These are phyloP conservation scores for Coniochaeta hoffmannii DNA, from an alignment of 2,329 filamentous ascomycete genomes.

Conservation along the genomic window DNA sequence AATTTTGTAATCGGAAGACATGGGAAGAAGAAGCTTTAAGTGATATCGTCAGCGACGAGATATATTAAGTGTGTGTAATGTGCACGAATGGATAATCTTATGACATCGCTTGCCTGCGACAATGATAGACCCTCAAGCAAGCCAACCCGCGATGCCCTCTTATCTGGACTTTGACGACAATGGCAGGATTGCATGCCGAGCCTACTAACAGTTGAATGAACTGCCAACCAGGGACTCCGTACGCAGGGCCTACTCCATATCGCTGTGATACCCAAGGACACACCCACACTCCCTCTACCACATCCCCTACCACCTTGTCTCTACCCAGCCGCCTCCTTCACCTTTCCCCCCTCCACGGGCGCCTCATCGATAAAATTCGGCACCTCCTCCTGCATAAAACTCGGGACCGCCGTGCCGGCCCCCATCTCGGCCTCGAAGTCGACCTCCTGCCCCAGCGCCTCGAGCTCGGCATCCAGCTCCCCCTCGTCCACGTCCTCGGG, in stretches of 20 bases:
- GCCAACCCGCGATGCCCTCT: no score
- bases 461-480: constrained; percentile 91
- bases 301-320: constrained; percentile 11
- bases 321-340: constrained; percentile 69
- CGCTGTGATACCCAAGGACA: neutral
- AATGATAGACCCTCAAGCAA: no score
- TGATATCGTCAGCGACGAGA: neutral
- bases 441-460: constrained; percentile 90
- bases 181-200: no score
- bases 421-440: constrained; percentile 69
- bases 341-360: constrained; percentile 62
- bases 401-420: constrained; percentile 57
- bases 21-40: neutral
- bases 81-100: no score
- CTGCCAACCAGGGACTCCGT: no score
- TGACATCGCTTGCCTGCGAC: no score
- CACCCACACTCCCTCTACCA: constrained; percentile 5
- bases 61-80: neutral
- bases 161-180: no score
- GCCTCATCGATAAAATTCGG: constrained; percentile 92
- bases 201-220: no score
- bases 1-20: neutral
- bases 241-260: no score
- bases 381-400: constrained; percentile 84
- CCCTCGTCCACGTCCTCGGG: constrained; percentile 96